Conservation (phyloP, 2,329 filamentous ascomycete species). For the Xylariaceae sp. region DNA sequence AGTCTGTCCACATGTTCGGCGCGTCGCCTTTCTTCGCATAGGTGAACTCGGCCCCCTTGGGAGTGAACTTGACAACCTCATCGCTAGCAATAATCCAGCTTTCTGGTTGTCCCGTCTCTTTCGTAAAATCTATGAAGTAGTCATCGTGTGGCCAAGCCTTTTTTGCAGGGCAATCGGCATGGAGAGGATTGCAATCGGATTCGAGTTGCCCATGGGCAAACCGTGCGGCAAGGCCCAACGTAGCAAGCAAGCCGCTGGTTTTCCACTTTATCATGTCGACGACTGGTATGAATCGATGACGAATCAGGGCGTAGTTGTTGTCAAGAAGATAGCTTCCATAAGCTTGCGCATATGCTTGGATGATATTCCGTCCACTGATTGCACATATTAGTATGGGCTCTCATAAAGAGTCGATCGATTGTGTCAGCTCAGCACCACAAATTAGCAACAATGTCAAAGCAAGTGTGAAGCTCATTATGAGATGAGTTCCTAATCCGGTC, state of each 20-base stretch:
- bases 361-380: conserved; percentile 1
- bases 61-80: conserved; percentile 27
- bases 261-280: conserved; percentile 25
- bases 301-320: conserved; percentile 14
- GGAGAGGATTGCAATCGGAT: conserved; percentile 31
- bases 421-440: conserved; percentile 16
- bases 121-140: conserved; percentile 33
- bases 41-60: conserved; percentile 29
- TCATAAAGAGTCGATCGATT: conserved; percentile 30
- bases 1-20: conserved; percentile 32
- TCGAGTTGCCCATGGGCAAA: conserved; percentile 27
- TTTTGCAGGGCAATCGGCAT: conserved; percentile 27
- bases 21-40: conserved; percentile 29
- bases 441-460: conserved; percentile 27
- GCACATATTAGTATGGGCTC: conserved; percentile 22
- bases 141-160: conserved; percentile 24
- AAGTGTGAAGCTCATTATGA: conserved; percentile 19
- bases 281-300: conserved; percentile 20
- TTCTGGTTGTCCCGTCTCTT: conserved; percentile 21
- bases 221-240: conserved; percentile 24
- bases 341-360: not conserved
- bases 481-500: conserved; percentile 26
- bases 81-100: conserved; percentile 28
- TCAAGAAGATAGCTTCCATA: conserved; percentile 10
- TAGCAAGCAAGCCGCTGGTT: conserved; percentile 23